Evolutionary conservation across 306 rosid species (phyloP).

Genomic region (Coriaria nepalensis): DNA sequence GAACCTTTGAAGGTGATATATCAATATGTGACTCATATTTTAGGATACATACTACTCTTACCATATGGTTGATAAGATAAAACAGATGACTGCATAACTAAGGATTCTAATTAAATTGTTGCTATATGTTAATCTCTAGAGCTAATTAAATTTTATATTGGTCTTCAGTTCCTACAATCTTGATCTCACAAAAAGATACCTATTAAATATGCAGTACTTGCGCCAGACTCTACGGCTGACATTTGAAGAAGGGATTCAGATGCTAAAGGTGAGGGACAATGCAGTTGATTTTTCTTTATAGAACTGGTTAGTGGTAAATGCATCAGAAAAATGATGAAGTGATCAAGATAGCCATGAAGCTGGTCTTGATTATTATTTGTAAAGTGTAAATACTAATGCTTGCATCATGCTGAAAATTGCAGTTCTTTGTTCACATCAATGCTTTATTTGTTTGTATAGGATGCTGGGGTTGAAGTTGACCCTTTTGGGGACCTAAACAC

Average conservation of each 20-base stretch:
- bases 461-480: conserved; percentile 69
- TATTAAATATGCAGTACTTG: conserved; percentile 51
- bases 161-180: neutral
- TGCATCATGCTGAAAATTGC: too few species aligned
- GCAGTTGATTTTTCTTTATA: neutral
- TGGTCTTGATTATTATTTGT: too few species aligned
- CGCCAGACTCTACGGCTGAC: conserved; percentile 65
- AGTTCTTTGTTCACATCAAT: too few species aligned
- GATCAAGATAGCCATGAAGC: too few species aligned
- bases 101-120: too few species aligned
- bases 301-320: too few species aligned
- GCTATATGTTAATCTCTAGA: too few species aligned
- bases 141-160: too few species aligned
- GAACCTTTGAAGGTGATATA: conserved; percentile 70
- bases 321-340: too few species aligned
- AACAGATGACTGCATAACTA: too few species aligned
- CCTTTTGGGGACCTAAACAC: conserved; percentile 90
- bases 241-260: conserved; percentile 84
- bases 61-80: too few species aligned
- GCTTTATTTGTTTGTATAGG: conserved; percentile 34
- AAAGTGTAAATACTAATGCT: too few species aligned
- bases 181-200: neutral
- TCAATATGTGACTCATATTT: neutral
- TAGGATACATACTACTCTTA: neutral
- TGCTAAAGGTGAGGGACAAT: conserved; percentile 56